These are phyloP conservation scores for Exophiala dermatitidis DNA, from an alignment of 2,329 filamentous ascomycete genomes.

Conservation along the genomic window DNA sequence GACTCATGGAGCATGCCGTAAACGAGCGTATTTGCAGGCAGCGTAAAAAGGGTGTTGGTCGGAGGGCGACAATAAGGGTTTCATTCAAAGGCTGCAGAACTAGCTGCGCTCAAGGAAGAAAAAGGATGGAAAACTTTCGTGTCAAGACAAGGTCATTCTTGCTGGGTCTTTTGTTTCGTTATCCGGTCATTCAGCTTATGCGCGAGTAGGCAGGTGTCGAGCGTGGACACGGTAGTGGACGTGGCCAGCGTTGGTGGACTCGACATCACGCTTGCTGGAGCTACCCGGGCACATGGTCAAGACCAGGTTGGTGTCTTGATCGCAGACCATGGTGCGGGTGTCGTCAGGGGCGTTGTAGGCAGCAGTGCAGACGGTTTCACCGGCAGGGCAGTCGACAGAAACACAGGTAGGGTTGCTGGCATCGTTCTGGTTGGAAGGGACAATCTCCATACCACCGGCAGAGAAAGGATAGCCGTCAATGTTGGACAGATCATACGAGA, in stretches of 20 bases:
- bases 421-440: conserved; percentile 23
- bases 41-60: conserved; percentile 2
- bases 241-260: conserved; percentile 10
- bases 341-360: conserved; percentile 27
- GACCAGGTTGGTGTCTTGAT: conserved; percentile 19
- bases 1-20: conserved; percentile 20
- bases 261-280: conserved; percentile 19
- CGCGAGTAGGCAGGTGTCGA: conserved; percentile 20
- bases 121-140: conserved; percentile 11
- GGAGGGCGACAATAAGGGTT: background rate
- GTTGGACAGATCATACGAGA: conserved; percentile 40
- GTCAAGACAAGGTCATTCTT: conserved; percentile 1
- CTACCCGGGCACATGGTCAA: conserved; percentile 26
- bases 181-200: conserved; percentile 8
- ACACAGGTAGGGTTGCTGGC: conserved; percentile 24
- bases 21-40: conserved; percentile 24
- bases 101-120: conserved; percentile 21
- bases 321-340: conserved; percentile 26
- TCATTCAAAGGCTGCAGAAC: conserved; percentile 20
- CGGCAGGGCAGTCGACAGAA: conserved; percentile 24
- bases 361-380: conserved; percentile 19
- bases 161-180: background rate
- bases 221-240: conserved; percentile 23
- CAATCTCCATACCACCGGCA: conserved; percentile 24
- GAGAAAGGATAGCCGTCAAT: conserved; percentile 40